phyloP scores from a whole-genome alignment of 768 basidiomycete genomes.

The Leccinellum albellum region DNA sequence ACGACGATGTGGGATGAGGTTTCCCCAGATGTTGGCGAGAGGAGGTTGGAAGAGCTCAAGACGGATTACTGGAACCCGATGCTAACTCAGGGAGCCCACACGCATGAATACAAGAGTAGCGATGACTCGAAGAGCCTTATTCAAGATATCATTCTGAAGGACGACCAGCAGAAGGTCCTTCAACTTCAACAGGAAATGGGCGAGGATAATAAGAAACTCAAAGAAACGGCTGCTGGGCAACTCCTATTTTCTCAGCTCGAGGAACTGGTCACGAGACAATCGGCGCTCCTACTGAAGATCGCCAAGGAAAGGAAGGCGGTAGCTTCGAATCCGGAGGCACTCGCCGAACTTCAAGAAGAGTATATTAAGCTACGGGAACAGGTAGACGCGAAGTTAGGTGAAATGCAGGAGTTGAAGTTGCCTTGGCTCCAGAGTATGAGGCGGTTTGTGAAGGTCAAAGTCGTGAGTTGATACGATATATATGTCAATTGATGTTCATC shows the following conservation, averaged over 20 bases:
- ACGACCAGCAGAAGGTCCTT: background rate
- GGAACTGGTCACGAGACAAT: background rate
- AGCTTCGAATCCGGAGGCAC: background rate
- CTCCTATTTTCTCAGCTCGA: background rate
- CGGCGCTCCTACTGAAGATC: background rate
- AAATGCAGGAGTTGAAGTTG: background rate
- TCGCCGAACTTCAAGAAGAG: background rate
- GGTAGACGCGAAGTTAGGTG: background rate
- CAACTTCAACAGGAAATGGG: background rate
- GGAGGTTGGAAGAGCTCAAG: conserved; percentile 6
- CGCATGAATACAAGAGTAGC: background rate
- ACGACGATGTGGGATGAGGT: conserved; percentile 18
- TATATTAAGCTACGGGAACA: background rate
- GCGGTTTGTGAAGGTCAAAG: no score
- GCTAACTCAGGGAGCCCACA: conserved; percentile 5
- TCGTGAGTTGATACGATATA: background rate
- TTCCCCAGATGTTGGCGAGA: conserved; percentile 30
- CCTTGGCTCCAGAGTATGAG: background rate
- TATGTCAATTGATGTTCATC: background rate
- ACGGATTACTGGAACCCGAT: background rate
- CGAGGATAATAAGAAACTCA: background rate
- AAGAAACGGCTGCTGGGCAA: background rate
- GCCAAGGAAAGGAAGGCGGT: background rate
- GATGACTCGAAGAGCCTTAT: background rate
- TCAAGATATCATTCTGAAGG: background rate